phyloP scores from a whole-genome alignment of 169 alveolate genomes.

The Cystoisospora suis region DNA sequence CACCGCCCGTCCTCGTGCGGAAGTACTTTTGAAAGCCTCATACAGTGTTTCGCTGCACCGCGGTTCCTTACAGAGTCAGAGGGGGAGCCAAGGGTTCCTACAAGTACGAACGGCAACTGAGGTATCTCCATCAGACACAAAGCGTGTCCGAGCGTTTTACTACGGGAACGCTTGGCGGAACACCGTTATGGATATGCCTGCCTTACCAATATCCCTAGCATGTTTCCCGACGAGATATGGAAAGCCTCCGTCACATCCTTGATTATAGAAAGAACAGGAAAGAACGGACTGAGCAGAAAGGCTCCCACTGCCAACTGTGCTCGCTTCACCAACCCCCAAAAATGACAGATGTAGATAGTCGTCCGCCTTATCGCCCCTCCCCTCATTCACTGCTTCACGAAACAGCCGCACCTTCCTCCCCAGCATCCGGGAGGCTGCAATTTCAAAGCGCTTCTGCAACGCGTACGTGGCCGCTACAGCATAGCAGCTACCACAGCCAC shows the following conservation, averaged over 20 bases:
- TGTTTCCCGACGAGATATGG: conserved; percentile 90
- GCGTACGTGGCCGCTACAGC: conserved; percentile 75
- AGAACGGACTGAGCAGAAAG: conserved; percentile 75
- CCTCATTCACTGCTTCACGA: not conserved
- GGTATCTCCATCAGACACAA: too few species aligned
- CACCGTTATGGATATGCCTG: not conserved
- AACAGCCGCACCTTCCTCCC: conserved; percentile 20
- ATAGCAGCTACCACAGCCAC: conserved; percentile 90
- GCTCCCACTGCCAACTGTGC: conserved; percentile 1
- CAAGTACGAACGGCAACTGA: too few species aligned
- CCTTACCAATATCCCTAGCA: conserved; percentile 69
- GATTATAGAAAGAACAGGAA: conserved; percentile 79
- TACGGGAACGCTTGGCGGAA: not conserved
- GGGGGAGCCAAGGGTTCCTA: too few species aligned
- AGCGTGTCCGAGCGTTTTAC: too few species aligned
- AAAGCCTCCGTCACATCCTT: conserved; percentile 91
- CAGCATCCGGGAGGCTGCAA: conserved; percentile 66
- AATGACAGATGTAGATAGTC: not conserved
- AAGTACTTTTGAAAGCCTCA: too few species aligned
- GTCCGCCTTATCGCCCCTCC: not conserved
- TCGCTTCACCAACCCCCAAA: not conserved
- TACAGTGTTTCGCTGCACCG: too few species aligned
- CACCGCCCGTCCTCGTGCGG: too few species aligned
- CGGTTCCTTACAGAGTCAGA: too few species aligned
- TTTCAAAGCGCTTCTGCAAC: conserved; percentile 80